phyloP scores from a whole-genome alignment of 73 alveolate species.

The Tetrahymena malaccensis region DNA sequence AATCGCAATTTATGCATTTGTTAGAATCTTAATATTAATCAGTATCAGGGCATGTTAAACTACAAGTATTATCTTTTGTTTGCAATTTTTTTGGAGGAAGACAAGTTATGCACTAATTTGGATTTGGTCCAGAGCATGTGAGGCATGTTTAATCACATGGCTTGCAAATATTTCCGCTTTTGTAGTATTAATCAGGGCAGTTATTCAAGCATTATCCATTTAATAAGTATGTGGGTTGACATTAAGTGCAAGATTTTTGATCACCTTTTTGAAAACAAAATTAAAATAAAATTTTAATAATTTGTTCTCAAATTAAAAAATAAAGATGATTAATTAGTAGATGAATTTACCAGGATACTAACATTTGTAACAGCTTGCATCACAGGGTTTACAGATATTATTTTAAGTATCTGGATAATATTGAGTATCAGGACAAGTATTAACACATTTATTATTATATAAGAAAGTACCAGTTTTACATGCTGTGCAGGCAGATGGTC shows the following conservation, averaged over 20 bases:
- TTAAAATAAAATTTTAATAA: neutral
- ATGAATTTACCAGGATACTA: neutral
- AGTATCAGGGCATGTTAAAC: neutral
- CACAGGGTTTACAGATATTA: neutral
- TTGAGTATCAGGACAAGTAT: neutral
- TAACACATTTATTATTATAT: neutral
- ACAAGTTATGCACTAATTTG: neutral
- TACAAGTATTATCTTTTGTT: neutral
- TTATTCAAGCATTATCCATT: neutral
- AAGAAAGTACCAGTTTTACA: neutral
- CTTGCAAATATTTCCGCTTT: neutral
- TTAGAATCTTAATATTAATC: neutral
- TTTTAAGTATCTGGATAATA: neutral
- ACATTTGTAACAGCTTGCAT: neutral
- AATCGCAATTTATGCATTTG: neutral
- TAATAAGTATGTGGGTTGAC: neutral
- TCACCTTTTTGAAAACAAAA: neutral
- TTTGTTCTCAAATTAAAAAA: neutral
- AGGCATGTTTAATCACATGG: neutral
- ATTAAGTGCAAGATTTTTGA: neutral
- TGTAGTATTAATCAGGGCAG: neutral
- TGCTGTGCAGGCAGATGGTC: neutral
- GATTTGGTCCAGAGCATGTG: neutral
- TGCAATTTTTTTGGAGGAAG: neutral
- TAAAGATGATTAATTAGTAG: too few species aligned